Percentiles rank a stretch among this genome's conserved stretches.
Conservation (phyloP, 192 early-diverging fungal species). For the Allomyces arbusculus region DNA sequence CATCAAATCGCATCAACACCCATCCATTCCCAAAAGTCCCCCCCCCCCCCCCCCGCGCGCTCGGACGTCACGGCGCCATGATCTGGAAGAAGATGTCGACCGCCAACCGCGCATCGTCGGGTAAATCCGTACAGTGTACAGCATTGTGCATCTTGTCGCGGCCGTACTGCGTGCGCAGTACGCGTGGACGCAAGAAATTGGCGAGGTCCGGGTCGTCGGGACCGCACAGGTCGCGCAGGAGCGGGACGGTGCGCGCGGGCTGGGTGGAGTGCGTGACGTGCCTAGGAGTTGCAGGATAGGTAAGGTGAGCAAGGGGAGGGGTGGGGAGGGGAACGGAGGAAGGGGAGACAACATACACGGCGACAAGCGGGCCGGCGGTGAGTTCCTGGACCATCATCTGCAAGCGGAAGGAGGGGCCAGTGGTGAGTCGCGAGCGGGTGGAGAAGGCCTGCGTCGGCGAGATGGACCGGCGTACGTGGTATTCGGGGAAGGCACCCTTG, state of each 20-base stretch:
- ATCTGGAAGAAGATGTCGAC: conserved; percentile 7
- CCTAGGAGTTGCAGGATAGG: not conserved
- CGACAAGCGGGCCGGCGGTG: conserved; percentile 28
- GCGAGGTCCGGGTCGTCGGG: conserved; percentile 28
- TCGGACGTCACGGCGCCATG: no score
- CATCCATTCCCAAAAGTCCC: no score
- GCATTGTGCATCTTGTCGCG: conserved; percentile 27
- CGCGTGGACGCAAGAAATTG: conserved; percentile 17
- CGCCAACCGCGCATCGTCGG: conserved; percentile 31
- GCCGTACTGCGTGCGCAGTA: conserved; percentile 26
- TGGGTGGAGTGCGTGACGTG: not conserved
- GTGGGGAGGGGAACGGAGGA: no score
- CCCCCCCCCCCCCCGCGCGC: no score
- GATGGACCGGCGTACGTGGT: conserved; percentile 13
- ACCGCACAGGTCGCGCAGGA: conserved; percentile 27
- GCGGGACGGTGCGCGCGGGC: conserved; percentile 10
- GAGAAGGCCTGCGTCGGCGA: not conserved
- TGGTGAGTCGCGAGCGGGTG: conserved; percentile 3
- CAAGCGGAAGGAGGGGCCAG: conserved; percentile 4
- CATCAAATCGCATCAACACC: no score
- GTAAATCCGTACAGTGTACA: conserved; percentile 33
- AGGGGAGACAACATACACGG: conserved; percentile 9
- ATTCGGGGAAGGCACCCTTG: conserved; percentile 35
- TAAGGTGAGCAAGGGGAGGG: no score
- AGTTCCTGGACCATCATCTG: conserved; percentile 15